Conservation (phyloP, 139 green algal genomes). For the Chlamydomonas schloesseri region DNA sequence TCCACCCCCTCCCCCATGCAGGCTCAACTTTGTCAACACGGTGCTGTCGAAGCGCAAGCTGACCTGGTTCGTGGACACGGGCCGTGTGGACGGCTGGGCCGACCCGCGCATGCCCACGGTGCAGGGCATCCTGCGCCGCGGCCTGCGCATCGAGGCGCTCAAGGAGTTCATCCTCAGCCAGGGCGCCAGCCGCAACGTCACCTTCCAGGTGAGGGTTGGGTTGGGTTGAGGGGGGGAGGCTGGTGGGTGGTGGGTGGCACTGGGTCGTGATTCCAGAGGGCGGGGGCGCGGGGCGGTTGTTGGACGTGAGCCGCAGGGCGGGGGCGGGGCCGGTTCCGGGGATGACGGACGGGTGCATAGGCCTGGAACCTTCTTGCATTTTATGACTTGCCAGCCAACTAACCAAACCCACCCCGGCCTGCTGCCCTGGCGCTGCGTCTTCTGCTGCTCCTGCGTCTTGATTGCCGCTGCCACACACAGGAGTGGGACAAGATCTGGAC, state of each 20-base stretch:
- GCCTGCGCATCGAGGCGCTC: slow-evolving; percentile 85
- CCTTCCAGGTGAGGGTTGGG: slow-evolving; percentile 61
- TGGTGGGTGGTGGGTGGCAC: too few relatives aligned
- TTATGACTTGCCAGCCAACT: too few relatives aligned
- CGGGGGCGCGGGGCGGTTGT: too few relatives aligned
- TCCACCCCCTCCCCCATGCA: slow-evolving; percentile 38
- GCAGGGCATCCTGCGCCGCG: slow-evolving; percentile 85
- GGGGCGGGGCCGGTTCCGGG: too few relatives aligned
- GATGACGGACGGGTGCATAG: too few relatives aligned
- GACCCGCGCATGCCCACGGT: slow-evolving; percentile 99
- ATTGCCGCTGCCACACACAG: slow-evolving; percentile 47
- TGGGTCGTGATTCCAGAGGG: too few relatives aligned
- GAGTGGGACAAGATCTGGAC: slow-evolving; percentile 99
- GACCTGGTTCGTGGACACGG: slow-evolving; percentile 92
- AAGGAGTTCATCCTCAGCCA: slow-evolving; percentile 97
- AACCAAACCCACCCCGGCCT: too few relatives aligned
- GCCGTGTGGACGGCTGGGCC: slow-evolving; percentile 91
- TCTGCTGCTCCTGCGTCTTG: too few relatives aligned
- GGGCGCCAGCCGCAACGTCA: slow-evolving; percentile 94
- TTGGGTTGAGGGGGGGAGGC: not conserved
- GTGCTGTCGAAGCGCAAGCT: slow-evolving; percentile 98
- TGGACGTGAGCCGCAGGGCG: too few relatives aligned
- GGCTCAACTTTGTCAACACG: slow-evolving; percentile 86
- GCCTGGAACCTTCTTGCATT: too few relatives aligned
- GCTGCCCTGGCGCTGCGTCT: too few relatives aligned